A percentile compares a stretch with the other conserved stretches of the same genome.
Evolutionary conservation across 2,329 filamentous ascomycete genomes (phyloP).

Genomic region (Sporothrix brunneoviolacea): DNA sequence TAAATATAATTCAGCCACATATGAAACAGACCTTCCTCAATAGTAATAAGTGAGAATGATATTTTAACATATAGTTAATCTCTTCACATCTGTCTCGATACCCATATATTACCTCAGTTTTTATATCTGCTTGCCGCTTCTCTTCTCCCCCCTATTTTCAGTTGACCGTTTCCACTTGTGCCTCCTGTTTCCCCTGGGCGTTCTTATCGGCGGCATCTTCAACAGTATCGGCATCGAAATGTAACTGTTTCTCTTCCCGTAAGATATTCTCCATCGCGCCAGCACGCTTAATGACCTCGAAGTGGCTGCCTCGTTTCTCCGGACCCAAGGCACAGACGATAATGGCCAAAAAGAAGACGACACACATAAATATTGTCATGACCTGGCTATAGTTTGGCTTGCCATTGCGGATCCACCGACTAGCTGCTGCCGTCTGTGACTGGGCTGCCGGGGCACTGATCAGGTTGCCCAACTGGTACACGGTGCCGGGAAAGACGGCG

Average conservation of each 20-base stretch:
- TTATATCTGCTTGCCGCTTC: no score
- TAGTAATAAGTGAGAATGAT: no score
- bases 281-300: slow-evolving; percentile 4
- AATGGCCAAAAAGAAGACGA: slow-evolving; percentile 5
- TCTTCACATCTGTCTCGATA: no score
- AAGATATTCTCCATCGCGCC: slow-evolving; percentile 1
- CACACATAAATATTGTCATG: slow-evolving; percentile 2
- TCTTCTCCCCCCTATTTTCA: no score
- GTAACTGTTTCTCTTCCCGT: background rate
- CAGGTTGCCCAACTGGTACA: slow-evolving; percentile 71
- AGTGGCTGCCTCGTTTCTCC: background rate
- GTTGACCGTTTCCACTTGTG: no score
- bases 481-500: slow-evolving; percentile 63
- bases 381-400: slow-evolving; percentile 3
- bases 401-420: slow-evolving; percentile 1
- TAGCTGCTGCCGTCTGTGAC: slow-evolving; percentile 2
- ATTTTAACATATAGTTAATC: no score
- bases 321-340: background rate
- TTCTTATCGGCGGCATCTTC: no score
- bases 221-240: no score
- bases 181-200: no score
- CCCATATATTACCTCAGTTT: no score
- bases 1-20: no score
- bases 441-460: slow-evolving; percentile 55
- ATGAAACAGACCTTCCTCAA: no score